Conservation (phyloP, 2,329 filamentous ascomycete genomes). For the Xylariaceae sp. region DNA sequence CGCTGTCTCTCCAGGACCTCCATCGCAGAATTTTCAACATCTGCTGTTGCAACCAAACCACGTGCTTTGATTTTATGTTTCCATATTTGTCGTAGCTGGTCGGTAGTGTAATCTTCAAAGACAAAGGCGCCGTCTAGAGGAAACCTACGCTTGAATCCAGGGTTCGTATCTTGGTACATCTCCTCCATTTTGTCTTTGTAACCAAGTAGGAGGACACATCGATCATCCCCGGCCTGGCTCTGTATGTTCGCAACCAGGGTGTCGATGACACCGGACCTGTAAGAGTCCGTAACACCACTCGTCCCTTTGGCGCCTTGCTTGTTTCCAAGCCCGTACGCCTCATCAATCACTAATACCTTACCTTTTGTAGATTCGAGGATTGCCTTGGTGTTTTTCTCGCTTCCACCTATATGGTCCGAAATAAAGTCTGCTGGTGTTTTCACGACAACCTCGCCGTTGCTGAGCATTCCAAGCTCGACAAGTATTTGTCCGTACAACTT, state of each 20-base stretch:
- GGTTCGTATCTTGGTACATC: constrained; percentile 77
- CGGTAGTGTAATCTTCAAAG: constrained; percentile 71
- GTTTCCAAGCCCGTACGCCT: constrained; percentile 60
- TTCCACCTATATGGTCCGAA: constrained; percentile 1
- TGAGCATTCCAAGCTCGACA: constrained; percentile 19
- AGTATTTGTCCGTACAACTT: constrained; percentile 17
- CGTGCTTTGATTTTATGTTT: constrained; percentile 65
- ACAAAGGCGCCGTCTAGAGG: constrained; percentile 66
- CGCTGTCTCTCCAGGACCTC: constrained; percentile 67
- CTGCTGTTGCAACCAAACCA: constrained; percentile 57
- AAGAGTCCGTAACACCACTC: constrained; percentile 28
- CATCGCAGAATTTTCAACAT: constrained; percentile 60
- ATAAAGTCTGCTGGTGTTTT: constrained; percentile 17
- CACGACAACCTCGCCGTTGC: constrained; percentile 17
- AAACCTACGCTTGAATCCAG: constrained; percentile 71
- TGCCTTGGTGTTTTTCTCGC: constrained; percentile 6
- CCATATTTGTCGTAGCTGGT: constrained; percentile 65
- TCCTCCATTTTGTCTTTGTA: constrained; percentile 73
- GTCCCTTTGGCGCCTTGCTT: constrained; percentile 35
- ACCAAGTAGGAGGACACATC: constrained; percentile 73
- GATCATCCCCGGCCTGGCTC: constrained; percentile 71
- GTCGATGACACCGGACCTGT: constrained; percentile 72
- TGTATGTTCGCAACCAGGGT: constrained; percentile 77
- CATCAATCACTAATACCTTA: constrained; percentile 37
- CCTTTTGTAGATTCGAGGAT: constrained; percentile 18